Evolutionary conservation across 108 stramenopile genomes (phyloP), one percentile per base, ranked within the genome.

Genomic region (Pinguiococcus pyrenoidosus): DNA sequence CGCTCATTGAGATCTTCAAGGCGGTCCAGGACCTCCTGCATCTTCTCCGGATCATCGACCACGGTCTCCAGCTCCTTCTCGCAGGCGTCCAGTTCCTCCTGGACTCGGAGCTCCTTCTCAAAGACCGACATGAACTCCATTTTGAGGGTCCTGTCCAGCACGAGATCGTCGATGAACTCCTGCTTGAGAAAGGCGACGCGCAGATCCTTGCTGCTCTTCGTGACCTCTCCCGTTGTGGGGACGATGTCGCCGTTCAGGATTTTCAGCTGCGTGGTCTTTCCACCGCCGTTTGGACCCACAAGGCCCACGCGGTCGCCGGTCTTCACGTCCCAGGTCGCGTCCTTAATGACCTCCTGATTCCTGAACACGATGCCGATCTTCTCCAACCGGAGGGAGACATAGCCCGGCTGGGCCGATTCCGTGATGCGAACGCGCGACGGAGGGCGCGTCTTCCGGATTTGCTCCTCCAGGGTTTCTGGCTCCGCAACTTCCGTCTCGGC

Each of bases 251-350:
- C 89, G 24, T 84, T 75, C 46, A 94, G 37, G 27, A 94, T 82
- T 7, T 85, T 77, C 12, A 94, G 64, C 44, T 87, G 87, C 17
- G 92, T 94, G 4, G 92, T 89, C 64, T 86, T 86, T 14, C 84
- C 84, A 0, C 78, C 82, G 14, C 87, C 84, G 55, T 80, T 85
- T 5, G 60, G 64, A 2, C 76, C 76, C 4, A 85, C 83, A 29
- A 85, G 54, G 32, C 93, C 93, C 25, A 96, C 81, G 17, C 93
- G 52, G 40, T 96, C 93, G 12, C 93, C 93, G 5, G 89, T 85
- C 56, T 85, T 80, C 21, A 96, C 89, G 30, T 81, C 84, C 88
- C 89, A 96, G 4, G 85, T 79, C 20, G 83, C 89, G 26, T 85
- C 87, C 53, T 82, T 84, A 37, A 94, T 61, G 1, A 94, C 85